These are phyloP conservation scores for Setaria viridis DNA, from an alignment of 202 grass and related monocot species.

Conservation along the genomic window DNA sequence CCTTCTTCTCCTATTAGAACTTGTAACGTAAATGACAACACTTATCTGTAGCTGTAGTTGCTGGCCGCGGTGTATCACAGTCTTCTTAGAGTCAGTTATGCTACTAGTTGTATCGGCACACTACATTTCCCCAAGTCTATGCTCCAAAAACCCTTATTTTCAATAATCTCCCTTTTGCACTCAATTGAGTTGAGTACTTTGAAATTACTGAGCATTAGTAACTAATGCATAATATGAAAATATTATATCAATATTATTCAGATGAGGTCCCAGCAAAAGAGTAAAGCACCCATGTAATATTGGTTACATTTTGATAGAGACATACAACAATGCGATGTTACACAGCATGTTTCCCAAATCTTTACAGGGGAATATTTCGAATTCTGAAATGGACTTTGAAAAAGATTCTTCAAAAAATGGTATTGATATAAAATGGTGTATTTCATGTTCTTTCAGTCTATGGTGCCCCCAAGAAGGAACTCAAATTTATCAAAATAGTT, in stretches of 20 bases:
- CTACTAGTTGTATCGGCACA: not conserved
- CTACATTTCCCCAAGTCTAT: not conserved
- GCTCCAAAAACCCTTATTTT: not conserved
- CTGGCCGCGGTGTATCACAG: not conserved
- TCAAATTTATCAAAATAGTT: slow-evolving; percentile 3
- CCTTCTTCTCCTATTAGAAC: not conserved
- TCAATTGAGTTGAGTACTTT: not conserved
- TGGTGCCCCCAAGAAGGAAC: not conserved
- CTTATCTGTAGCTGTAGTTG: not conserved
- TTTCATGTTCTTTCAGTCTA: too few species aligned
- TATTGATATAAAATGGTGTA: too few species aligned
- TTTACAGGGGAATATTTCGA: not conserved
- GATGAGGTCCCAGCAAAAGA: not conserved
- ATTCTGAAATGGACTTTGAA: not conserved
- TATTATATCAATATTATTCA: not conserved
- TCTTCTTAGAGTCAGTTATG: slow-evolving; percentile 1
- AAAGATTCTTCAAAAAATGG: not conserved
- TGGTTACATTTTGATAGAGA: not conserved
- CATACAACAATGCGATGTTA: not conserved
- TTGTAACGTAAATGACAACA: not conserved
- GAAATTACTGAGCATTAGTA: not conserved
- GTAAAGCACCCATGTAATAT: not conserved
- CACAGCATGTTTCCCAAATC: not conserved
- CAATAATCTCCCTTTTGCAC: not conserved
- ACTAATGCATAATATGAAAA: not conserved